A percentile compares a stretch with the other conserved stretches of the same genome.
phyloP scores from a whole-genome alignment of 768 basidiomycete species.

The Hirschioporus abietinus region DNA sequence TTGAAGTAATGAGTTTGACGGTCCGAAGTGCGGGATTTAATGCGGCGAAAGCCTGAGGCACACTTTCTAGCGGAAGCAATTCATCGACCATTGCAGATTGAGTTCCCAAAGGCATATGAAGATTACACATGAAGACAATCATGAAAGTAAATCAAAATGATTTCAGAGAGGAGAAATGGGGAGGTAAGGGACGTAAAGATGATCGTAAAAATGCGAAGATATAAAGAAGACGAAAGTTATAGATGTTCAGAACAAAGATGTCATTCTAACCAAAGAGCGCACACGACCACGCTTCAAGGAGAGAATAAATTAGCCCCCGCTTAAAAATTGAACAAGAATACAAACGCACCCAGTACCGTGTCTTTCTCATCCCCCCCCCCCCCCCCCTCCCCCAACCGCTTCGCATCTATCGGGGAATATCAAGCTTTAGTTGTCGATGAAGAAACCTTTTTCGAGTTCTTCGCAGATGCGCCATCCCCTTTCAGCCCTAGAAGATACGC shows the following conservation, averaged over 20 bases:
- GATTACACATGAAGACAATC: too few relatives aligned
- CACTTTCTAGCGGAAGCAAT: too few relatives aligned
- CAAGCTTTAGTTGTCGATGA: background rate
- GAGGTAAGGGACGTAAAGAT: too few relatives aligned
- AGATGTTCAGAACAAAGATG: background rate
- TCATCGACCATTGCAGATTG: too few relatives aligned
- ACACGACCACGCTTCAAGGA: background rate
- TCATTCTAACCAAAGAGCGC: background rate
- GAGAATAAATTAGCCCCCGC: background rate
- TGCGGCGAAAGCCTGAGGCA: too few relatives aligned
- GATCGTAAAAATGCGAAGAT: too few relatives aligned
- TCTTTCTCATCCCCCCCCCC: background rate
- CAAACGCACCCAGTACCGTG: background rate
- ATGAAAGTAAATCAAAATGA: too few relatives aligned
- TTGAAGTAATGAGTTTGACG: too few relatives aligned
- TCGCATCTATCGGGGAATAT: background rate
- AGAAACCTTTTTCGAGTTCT: background rate
- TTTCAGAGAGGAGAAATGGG: too few relatives aligned
- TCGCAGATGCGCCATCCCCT: background rate
- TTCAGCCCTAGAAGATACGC: background rate
- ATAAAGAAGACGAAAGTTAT: background rate
- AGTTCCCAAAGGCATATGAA: too few relatives aligned
- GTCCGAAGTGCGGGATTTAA: too few relatives aligned
- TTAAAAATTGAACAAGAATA: background rate
- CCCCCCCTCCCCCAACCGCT: too few relatives aligned